Conservation (phyloP, 805 yeast species). For the Blastobotrys chiropterorum region DNA sequence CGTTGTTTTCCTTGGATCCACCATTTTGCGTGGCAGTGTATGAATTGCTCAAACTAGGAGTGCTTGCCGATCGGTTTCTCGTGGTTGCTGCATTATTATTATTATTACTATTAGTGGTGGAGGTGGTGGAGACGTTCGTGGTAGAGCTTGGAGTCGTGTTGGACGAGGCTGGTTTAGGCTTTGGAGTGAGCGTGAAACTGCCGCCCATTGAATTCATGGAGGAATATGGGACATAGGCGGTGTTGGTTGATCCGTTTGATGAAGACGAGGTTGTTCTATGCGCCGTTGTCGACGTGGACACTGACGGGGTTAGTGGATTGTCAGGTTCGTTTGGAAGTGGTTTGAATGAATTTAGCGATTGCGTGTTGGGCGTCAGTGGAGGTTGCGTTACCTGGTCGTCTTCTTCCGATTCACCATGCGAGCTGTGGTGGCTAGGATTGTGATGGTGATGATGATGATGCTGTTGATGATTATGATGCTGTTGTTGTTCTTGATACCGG, state of each 20-base stretch:
- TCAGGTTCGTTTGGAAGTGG: background rate
- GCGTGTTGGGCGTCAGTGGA: background rate
- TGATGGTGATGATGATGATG: background rate
- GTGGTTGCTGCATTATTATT: background rate
- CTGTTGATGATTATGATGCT: background rate
- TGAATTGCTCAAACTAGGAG: conserved; percentile 7
- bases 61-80: conserved; percentile 13
- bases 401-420: background rate
- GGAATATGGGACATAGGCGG: background rate
- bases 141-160: background rate
- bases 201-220: background rate
- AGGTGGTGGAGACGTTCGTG: background rate
- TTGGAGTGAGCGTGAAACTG: background rate
- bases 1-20: background rate
- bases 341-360: background rate
- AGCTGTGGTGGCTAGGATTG: background rate
- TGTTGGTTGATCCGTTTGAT: background rate
- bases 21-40: background rate
- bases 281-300: background rate
- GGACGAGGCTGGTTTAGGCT: background rate
- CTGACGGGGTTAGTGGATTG: background rate
- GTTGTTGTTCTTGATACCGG: conserved; percentile 14
- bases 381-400: background rate
- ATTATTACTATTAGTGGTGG: background rate
- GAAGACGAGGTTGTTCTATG: conserved; percentile 4